A percentile compares a stretch with the other conserved stretches of the same genome.
Conservation (phyloP, 176 grass and related monocot species). For the Avena insularis region DNA sequence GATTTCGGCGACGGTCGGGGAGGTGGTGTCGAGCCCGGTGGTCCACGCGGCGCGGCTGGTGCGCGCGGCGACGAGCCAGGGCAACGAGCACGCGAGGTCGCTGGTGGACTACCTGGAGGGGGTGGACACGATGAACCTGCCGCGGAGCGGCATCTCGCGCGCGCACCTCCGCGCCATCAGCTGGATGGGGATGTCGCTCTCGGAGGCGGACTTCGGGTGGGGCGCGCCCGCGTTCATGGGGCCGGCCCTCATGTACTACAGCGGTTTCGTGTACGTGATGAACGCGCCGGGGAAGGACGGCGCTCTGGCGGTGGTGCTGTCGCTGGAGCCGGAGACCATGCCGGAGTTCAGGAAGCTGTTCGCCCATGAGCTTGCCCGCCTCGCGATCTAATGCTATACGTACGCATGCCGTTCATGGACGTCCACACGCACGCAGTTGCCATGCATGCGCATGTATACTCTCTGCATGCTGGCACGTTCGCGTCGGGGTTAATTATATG, state of each 20-base stretch:
- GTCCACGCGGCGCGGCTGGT: conserved; percentile 16
- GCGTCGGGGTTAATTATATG: too few species aligned
- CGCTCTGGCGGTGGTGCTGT: not conserved
- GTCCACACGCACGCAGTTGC: too few species aligned
- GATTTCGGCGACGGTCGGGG: not conserved
- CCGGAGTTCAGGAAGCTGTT: conserved; percentile 54
- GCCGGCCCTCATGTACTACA: conserved; percentile 60
- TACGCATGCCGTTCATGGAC: too few species aligned
- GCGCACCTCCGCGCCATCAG: conserved; percentile 59
- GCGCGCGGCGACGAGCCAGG: conserved; percentile 46
- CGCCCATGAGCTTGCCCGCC: conserved; percentile 49
- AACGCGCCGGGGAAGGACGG: conserved; percentile 55
- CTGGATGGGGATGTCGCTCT: conserved; percentile 62
- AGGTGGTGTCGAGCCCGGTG: conserved; percentile 43
- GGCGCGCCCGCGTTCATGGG: conserved; percentile 58
- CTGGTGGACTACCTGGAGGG: conserved; percentile 61
- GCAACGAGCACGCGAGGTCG: conserved; percentile 51
- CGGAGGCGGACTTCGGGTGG: conserved; percentile 64
- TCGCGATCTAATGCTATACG: not conserved
- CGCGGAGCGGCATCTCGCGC: conserved; percentile 33
- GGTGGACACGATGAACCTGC: conserved; percentile 41
- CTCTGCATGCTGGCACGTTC: too few species aligned
- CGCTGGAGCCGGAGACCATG: conserved; percentile 20
- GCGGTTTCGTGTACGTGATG: conserved; percentile 66
- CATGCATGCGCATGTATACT: too few species aligned